Conservation (phyloP, 441 rosid species). For the Brassica hybrid region DNA sequence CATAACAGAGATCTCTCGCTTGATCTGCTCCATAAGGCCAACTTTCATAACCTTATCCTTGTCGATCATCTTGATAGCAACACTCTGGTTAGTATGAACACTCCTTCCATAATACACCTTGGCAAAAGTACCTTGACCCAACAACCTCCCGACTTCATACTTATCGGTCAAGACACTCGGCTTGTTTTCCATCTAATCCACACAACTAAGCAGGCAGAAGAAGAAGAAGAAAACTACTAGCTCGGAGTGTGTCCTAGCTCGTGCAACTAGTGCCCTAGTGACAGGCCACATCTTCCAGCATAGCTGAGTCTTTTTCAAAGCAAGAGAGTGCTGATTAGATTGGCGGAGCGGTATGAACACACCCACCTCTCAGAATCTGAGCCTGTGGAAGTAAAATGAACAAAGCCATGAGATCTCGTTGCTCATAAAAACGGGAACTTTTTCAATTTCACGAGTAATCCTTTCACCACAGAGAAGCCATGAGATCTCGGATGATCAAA, state of each 20-base stretch:
- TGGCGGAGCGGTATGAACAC: constrained; percentile 2
- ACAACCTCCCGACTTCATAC: constrained; percentile 76
- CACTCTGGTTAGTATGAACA: constrained; percentile 60
- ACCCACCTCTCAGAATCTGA: constrained; percentile 9
- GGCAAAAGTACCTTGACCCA: constrained; percentile 94
- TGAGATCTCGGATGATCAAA: not conserved
- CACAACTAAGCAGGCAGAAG: constrained; percentile 22
- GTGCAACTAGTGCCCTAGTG: constrained; percentile 37
- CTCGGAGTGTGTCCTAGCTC: too few species aligned
- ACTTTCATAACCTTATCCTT: constrained; percentile 75
- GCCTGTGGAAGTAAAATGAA: constrained; percentile 11
- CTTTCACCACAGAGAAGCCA: not conserved
- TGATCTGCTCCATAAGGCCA: constrained; percentile 79
- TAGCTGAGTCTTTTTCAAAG: constrained; percentile 42
- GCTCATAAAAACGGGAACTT: too few species aligned
- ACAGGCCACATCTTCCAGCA: constrained; percentile 61
- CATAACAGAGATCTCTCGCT: constrained; percentile 86
- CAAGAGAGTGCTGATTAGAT: too few species aligned
- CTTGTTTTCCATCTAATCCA: constrained; percentile 67
- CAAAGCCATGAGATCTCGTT: constrained; percentile 24
- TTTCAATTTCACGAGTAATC: not conserved
- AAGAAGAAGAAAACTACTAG: constrained; percentile 10
- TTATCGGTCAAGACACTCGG: constrained; percentile 72
- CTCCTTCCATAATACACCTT: constrained; percentile 87
- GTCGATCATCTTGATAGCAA: constrained; percentile 81